Evolutionary conservation across 2,329 filamentous ascomycete species (phyloP).

Genomic region (Paecilomyces formosus): DNA sequence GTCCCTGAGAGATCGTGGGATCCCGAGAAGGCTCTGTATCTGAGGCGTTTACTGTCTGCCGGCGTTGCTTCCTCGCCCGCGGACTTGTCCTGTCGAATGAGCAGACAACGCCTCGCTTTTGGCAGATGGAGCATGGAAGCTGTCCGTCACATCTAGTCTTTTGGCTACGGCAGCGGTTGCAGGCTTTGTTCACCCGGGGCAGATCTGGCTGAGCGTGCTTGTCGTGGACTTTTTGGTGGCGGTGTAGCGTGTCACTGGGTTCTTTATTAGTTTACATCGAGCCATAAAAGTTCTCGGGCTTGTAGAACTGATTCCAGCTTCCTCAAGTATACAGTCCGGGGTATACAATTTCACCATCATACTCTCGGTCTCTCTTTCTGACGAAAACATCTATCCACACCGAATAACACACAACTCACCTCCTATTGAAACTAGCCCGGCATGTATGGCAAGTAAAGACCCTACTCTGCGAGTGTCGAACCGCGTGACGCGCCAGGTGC

Average conservation of each 20-base stretch:
- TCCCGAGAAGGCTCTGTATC: not conserved
- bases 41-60: not conserved
- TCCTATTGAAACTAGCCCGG: constrained; percentile 3
- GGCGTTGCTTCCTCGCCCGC: not conserved
- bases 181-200: constrained; percentile 3
- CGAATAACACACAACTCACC: not conserved
- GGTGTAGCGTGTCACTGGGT: constrained; percentile 5
- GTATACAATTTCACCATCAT: not conserved
- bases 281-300: no score
- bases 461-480: constrained; percentile 1
- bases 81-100: constrained; percentile 4
- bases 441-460: constrained; percentile 4
- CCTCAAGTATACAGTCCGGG: no score
- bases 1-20: not conserved
- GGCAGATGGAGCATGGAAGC: constrained; percentile 6
- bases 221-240: constrained; percentile 4
- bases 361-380: not conserved
- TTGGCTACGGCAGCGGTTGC: constrained; percentile 6
- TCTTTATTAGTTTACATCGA: not conserved
- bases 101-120: constrained; percentile 4
- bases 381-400: not conserved
- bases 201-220: not conserved
- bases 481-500: constrained; percentile 14
- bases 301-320: no score
- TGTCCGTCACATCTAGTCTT: constrained; percentile 8